Evolutionary conservation across 805 yeast genomes (phyloP).

Genomic region (Hanseniaspora clermontiae): DNA sequence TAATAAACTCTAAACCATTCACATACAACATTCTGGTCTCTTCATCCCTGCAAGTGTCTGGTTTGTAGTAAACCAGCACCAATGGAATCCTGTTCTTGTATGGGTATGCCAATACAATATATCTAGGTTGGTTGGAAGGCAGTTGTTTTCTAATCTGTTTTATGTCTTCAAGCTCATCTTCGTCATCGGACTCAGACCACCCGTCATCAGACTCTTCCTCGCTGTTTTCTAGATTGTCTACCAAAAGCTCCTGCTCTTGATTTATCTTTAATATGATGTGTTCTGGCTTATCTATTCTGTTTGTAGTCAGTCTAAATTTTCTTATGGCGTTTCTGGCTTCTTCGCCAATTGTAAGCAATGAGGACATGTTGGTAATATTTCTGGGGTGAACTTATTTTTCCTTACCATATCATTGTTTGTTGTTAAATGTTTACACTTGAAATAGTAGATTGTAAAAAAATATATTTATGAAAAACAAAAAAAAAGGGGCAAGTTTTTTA

Average conservation of each 20-base stretch:
- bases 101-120: slow-evolving; percentile 65
- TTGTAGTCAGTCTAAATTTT: slow-evolving; percentile 63
- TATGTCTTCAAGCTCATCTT: slow-evolving; percentile 34
- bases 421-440: too few relatives aligned
- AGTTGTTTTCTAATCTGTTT: slow-evolving; percentile 46
- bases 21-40: slow-evolving; percentile 80
- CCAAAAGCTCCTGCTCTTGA: slow-evolving; percentile 25
- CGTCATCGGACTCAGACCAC: slow-evolving; percentile 33
- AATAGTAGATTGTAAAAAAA: too few relatives aligned
- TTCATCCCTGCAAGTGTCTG: slow-evolving; percentile 66
- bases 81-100: slow-evolving; percentile 53
- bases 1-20: slow-evolving; percentile 70
- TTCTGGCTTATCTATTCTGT: slow-evolving; percentile 48
- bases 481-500: too few relatives aligned
- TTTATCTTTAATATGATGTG: slow-evolving; percentile 37
- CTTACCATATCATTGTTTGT: not conserved
- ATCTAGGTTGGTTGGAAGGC: slow-evolving; percentile 75
- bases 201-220: slow-evolving; percentile 42
- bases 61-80: slow-evolving; percentile 76
- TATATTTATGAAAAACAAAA: too few relatives aligned
- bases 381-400: not conserved
- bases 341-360: slow-evolving; percentile 48
- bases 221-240: slow-evolving; percentile 35
- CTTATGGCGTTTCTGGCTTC: slow-evolving; percentile 48
- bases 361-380: slow-evolving; percentile 25